These are phyloP conservation scores for Podaxis carcinomalis DNA, from an alignment of 768 basidiomycete genomes.

Conservation along the genomic window DNA sequence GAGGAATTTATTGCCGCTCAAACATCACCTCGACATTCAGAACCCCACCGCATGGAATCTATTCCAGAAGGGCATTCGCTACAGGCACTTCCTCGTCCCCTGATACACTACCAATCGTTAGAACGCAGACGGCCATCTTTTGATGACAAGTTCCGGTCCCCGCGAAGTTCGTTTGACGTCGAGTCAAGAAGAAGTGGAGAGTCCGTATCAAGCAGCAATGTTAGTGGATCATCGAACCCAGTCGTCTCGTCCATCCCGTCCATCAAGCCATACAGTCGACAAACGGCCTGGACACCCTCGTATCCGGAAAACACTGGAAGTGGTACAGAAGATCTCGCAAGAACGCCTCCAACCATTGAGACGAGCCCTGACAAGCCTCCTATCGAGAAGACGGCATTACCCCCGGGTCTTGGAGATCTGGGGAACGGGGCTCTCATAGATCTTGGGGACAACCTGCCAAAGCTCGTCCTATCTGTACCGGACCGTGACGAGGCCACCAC, in stretches of 20 bases:
- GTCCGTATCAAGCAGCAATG: neutral
- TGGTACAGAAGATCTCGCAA: neutral
- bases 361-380: neutral
- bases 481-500: neutral
- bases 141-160: constrained; percentile 1
- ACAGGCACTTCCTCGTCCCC: constrained; percentile 3
- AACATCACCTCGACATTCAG: constrained; percentile 9
- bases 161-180: constrained; percentile 2
- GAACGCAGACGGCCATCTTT: neutral
- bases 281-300: neutral
- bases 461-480: neutral
- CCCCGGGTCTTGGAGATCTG: neutral
- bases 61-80: constrained; percentile 38
- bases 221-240: constrained; percentile 2
- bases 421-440: neutral
- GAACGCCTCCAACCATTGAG: neutral
- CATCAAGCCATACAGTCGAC: neutral
- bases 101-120: neutral
- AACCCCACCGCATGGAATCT: constrained; percentile 33
- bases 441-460: neutral
- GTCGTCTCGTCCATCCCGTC: neutral
- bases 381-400: neutral
- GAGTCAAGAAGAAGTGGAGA: constrained; percentile 10
- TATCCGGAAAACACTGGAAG: neutral
- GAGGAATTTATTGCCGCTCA: constrained; percentile 58